Conservation (phyloP, 2,329 filamentous ascomycete species). For the Xylaria polymorpha region DNA sequence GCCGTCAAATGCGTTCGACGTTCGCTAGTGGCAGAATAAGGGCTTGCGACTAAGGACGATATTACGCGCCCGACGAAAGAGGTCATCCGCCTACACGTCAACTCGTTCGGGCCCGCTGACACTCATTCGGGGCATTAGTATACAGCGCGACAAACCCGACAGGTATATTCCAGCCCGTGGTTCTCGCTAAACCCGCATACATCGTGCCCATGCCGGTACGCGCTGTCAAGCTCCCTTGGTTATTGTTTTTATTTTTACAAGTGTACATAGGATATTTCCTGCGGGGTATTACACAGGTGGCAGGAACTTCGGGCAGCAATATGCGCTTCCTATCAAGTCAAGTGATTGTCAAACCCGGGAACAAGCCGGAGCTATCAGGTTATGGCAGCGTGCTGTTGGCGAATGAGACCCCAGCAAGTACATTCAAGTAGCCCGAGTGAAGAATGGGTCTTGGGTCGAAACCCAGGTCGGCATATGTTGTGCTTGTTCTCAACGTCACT, state of each 20-base stretch:
- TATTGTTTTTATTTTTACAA: constrained; percentile 21
- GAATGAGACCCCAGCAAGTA: constrained; percentile 41
- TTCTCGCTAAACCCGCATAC: constrained; percentile 2
- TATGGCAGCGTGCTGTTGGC: constrained; percentile 38
- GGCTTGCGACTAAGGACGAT: not conserved
- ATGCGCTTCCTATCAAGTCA: constrained; percentile 1
- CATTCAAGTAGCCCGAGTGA: constrained; percentile 55
- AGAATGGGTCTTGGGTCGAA: constrained; percentile 56
- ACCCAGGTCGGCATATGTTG: constrained; percentile 57
- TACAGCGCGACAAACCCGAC: constrained; percentile 4
- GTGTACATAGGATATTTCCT: constrained; percentile 19
- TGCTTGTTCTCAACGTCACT: constrained; percentile 44
- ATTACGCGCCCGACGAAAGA: not conserved
- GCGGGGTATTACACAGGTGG: constrained; percentile 1
- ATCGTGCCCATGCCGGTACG: constrained; percentile 16
- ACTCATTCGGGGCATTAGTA: constrained; percentile 8
- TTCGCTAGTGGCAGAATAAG: not conserved
- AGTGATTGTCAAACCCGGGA: not conserved
- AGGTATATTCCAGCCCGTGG: constrained; percentile 11
- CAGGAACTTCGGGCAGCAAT: constrained; percentile 10
- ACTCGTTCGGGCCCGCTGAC: not conserved
- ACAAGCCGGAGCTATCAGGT: constrained; percentile 5
- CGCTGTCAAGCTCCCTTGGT: not conserved
- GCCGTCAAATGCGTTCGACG: not conserved
- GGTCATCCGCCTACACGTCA: not conserved